Base-by-base conservation (phyloP, 2,329 filamentous ascomycete species). In the Alternaria rosae region DNA sequence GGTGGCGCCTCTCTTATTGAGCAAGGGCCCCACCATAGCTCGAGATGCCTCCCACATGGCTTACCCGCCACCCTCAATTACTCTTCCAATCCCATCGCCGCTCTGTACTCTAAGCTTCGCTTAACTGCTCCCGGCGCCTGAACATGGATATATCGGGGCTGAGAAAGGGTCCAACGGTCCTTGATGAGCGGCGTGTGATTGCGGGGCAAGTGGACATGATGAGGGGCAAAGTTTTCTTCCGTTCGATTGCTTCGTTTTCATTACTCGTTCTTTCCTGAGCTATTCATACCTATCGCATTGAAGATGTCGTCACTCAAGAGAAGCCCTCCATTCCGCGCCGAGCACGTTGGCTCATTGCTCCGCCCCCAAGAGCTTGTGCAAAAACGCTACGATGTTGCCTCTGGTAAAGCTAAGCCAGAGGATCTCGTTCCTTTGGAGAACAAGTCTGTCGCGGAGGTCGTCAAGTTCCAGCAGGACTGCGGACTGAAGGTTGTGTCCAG, bases 311-410 rank as follows among this genome's bases (percentile, higher is more conserved):
- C 72, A 41, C 69, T 70, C 41, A 78, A 77, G 64, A 72, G 74
- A 73, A 75, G 65, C 66, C 86, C 87, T 43, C 89, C 88, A 52
- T 92, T 91, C 79, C 86, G 91, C 74, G 89, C 89, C 62, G 90
- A 92, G 79, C 90, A 92, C 68, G 85, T 91, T 64, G 90, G 90
- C 52, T 92, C 89, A 13, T 83, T 92, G 30, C 85, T 92, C 60
- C 88, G 90, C 30, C 89, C 90, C 1, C 78, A 87, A 54, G 80
- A 85, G 54, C 85, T 92, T 25, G 82, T 91, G 13, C 82, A 87
- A 48, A 86, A 86, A 50, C 84, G 90, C 78, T 81, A 84, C 67
- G 76, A 85, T 74, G 78, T 84, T 61, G 74, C 75, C 20, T 76
- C 74, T 12, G 83, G 89, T 66, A 85, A 87, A 57, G 86, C 87